Evolutionary conservation across 352 stramenopile genomes (phyloP), one percentile per base, ranked within the genome.

Genomic region (Pythium angustatum): DNA sequence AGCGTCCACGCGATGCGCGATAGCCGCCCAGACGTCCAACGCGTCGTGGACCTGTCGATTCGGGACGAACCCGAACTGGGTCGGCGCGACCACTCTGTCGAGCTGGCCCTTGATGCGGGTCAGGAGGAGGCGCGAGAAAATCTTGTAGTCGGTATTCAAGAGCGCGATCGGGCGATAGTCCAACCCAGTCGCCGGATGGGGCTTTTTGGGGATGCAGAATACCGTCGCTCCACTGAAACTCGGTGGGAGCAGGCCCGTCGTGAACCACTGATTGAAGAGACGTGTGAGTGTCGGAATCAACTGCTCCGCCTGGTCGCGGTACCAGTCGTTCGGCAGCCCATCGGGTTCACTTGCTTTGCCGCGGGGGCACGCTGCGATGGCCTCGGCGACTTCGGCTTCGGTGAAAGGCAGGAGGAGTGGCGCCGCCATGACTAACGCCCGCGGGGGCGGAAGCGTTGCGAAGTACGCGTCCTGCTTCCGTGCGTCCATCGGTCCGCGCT

Each of bases 131-230:
- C 60, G 38, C 5, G 60, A 44, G 44, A 48, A 60, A 22, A 67
- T 67, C 33, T 67, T 67, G 51, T 67, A 67, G 51, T 67, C 60
- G 0, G 60, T 45, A 22, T 62, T 67, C 1, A 67, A 30, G 0
- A 61, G 40, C 6, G 51, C 60, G 19, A 67, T 67, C 21, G 50
- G 60, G 2, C 60, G 50, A n/a, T 31, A 61, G 21, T 67, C 60
- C 5, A 67, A 43, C 17, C 60, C 24, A 15, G 27, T 49, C 9
- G 9, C n/a, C 2, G 60, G 27, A 0, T 21, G 24, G 1, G 4
- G 12, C 15, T 48, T 50, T 50, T 67, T 48, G 38, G 40, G 5
- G 15, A 57, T 44, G 12, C 50, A 57, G 50, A 41, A 57, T 3
- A 57, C 45, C 6, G 50, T 45, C 11, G 36, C 36, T 10, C 36